Evolutionary conservation across 2,329 filamentous ascomycete genomes (phyloP).

Genomic region (Clarireedia homoeocarpa): DNA sequence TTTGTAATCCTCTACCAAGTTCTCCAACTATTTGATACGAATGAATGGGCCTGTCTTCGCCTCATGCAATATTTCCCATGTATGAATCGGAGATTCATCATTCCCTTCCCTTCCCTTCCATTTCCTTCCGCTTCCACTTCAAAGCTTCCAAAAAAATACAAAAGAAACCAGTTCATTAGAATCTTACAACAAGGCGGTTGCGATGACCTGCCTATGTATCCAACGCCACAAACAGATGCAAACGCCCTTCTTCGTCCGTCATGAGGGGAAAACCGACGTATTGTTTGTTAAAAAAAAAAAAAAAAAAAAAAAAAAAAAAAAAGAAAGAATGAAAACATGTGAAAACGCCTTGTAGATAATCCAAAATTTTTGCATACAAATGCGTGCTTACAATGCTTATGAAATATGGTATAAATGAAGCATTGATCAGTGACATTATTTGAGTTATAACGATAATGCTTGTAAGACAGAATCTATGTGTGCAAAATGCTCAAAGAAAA

Average conservation of each 20-base stretch:
- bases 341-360: slow-evolving; percentile 5
- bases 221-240: slow-evolving; percentile 11
- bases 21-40: not conserved
- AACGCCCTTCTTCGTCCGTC: slow-evolving; percentile 11
- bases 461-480: slow-evolving; percentile 4
- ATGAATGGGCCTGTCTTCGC: not conserved
- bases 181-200: slow-evolving; percentile 11
- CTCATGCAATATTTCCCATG: no score
- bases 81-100: no score
- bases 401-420: slow-evolving; percentile 9
- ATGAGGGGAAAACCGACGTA: slow-evolving; percentile 4
- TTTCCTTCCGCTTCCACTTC: not conserved
- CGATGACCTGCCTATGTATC: slow-evolving; percentile 9
- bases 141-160: slow-evolving; percentile 1
- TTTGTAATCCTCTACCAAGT: not conserved
- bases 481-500: slow-evolving; percentile 46
- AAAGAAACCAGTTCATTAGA: slow-evolving; percentile 9
- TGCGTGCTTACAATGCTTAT: slow-evolving; percentile 7
- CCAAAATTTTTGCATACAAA: slow-evolving; percentile 8
- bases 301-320: not conserved
- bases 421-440: slow-evolving; percentile 8
- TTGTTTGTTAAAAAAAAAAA: not conserved
- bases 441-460: not conserved
- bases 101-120: no score
- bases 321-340: slow-evolving; percentile 1